Evolutionary conservation across 441 rosid species (phyloP).

Genomic region (Sinapis alba): DNA sequence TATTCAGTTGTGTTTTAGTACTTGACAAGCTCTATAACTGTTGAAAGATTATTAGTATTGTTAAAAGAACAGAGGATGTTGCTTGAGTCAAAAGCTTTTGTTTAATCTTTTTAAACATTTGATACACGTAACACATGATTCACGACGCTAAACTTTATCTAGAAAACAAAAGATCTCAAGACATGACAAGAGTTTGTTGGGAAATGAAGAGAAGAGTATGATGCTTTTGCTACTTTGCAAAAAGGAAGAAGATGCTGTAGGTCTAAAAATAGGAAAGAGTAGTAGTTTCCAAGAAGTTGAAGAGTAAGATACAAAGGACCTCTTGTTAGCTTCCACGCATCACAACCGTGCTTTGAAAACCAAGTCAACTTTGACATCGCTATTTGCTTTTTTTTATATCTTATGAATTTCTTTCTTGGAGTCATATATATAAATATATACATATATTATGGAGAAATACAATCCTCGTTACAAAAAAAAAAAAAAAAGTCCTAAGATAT

Average conservation of each 20-base stretch:
- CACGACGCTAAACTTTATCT: background rate
- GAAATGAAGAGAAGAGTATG: slow-evolving; percentile 1
- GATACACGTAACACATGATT: too few species aligned
- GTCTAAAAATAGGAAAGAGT: slow-evolving; percentile 20
- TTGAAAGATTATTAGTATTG: background rate
- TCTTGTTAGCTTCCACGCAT: slow-evolving; percentile 8
- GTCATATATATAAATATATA: too few species aligned
- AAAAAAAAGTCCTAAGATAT: too few species aligned
- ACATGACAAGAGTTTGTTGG: background rate
- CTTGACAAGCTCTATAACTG: slow-evolving; percentile 5
- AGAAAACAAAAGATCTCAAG: background rate
- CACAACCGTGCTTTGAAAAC: background rate
- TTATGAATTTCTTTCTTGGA: background rate
- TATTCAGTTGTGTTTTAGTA: slow-evolving; percentile 17
- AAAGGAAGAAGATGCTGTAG: background rate
- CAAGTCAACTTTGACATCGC: slow-evolving; percentile 7
- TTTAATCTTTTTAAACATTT: too few species aligned
- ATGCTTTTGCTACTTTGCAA: background rate
- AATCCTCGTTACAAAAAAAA: too few species aligned
- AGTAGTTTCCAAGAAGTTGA: slow-evolving; percentile 19
- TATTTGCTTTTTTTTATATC: background rate
- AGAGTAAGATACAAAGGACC: background rate
- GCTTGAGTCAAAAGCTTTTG: background rate
- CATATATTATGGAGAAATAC: too few species aligned
- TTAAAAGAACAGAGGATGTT: background rate